Evolutionary conservation across 140 eudicot genomes (phyloP).

Genomic region (Senecio squalidus): DNA sequence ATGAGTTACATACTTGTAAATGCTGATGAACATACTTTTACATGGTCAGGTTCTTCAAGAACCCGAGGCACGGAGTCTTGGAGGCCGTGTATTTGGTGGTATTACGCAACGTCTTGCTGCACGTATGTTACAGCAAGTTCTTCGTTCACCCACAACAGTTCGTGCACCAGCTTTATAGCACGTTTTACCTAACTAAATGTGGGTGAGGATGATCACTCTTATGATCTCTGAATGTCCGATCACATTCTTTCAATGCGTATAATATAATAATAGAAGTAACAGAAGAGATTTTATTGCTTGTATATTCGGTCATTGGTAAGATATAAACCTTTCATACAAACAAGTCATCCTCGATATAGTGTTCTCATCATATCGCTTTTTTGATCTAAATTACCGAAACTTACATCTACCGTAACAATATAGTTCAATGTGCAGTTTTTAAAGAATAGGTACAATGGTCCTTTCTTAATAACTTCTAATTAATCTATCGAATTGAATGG

Average conservation of each 20-base stretch:
- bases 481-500: background rate
- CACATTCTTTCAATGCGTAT: constrained; percentile 35
- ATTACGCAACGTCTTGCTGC: constrained; percentile 95
- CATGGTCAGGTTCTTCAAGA: constrained; percentile 75
- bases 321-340: constrained; percentile 10
- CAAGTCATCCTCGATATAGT: background rate
- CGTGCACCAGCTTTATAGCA: constrained; percentile 36
- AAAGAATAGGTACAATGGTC: background rate
- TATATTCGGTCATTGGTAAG: constrained; percentile 20
- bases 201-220: constrained; percentile 5
- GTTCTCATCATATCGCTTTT: background rate
- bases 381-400: background rate
- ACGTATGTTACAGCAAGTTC: constrained; percentile 89
- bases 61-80: constrained; percentile 77
- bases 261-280: constrained; percentile 25
- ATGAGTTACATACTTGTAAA: background rate
- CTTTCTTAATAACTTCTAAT: background rate
- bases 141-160: constrained; percentile 49
- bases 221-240: constrained; percentile 4
- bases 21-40: constrained; percentile 6
- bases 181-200: constrained; percentile 7
- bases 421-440: background rate
- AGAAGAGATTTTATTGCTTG: constrained; percentile 7
- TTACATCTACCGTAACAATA: background rate
- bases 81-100: constrained; percentile 84